Conservation (phyloP, 1,139 yeast species). For the Geotrichum phurueaensis region DNA sequence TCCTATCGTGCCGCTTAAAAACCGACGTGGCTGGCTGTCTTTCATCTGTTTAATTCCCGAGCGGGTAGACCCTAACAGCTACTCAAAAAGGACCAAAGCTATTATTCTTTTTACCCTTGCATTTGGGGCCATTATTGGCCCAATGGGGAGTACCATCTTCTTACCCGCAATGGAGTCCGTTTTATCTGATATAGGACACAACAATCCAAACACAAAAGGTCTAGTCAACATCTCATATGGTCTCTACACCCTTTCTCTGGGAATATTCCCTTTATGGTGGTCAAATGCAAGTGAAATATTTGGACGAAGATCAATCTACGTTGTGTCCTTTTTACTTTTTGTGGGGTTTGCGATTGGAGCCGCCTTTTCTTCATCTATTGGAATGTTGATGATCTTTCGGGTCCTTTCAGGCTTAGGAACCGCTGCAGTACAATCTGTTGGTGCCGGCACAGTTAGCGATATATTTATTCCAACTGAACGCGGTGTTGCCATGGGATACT, state of each 20-base stretch:
- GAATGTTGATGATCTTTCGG: slow-evolving; percentile 60
- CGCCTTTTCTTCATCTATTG: slow-evolving; percentile 57
- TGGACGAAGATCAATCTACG: slow-evolving; percentile 71
- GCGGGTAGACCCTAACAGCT: slow-evolving; percentile 63
- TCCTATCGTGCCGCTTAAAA: slow-evolving; percentile 18
- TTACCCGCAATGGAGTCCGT: slow-evolving; percentile 62
- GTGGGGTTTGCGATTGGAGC: slow-evolving; percentile 67
- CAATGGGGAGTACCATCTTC: slow-evolving; percentile 83
- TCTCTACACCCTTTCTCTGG: slow-evolving; percentile 63
- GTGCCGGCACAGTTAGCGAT: slow-evolving; percentile 84
- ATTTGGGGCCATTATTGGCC: slow-evolving; percentile 72
- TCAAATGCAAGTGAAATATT: slow-evolving; percentile 61
- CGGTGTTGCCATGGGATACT: slow-evolving; percentile 76
- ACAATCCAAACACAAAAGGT: slow-evolving; percentile 36
- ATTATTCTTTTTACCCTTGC: slow-evolving; percentile 62
- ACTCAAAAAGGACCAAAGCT: slow-evolving; percentile 46
- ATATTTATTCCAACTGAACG: slow-evolving; percentile 60
- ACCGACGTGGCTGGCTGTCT: slow-evolving; percentile 30
- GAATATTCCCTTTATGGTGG: slow-evolving; percentile 88
- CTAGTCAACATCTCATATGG: slow-evolving; percentile 77
- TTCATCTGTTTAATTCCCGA: slow-evolving; percentile 57
- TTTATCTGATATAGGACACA: slow-evolving; percentile 30
- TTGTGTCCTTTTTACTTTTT: slow-evolving; percentile 58
- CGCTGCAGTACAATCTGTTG: slow-evolving; percentile 82
- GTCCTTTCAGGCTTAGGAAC: slow-evolving; percentile 77